Conservation (phyloP, 768 basidiomycete genomes). For the Suillus bovinus region DNA sequence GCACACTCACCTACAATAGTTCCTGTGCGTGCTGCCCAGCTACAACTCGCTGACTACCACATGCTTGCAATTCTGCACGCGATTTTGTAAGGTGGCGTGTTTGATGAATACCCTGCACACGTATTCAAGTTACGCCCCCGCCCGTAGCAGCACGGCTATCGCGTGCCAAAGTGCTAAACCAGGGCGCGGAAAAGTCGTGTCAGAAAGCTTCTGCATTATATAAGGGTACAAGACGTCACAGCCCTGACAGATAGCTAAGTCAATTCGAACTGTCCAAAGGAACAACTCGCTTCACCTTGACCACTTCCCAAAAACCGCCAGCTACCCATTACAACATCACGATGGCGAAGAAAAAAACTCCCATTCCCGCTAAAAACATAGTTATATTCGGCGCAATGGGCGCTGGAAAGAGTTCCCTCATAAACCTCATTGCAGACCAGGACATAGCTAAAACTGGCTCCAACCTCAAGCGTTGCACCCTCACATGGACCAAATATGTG, state of each 20-base stretch:
- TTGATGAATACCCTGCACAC: neutral
- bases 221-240: neutral
- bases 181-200: neutral
- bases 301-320: neutral
- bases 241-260: neutral
- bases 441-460: conserved; percentile 32
- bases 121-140: neutral
- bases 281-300: neutral
- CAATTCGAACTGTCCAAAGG: neutral
- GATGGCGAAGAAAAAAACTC: neutral
- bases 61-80: neutral
- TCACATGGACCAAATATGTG: conserved; percentile 29
- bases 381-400: conserved; percentile 34
- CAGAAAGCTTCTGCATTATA: neutral
- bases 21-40: neutral
- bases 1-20: neutral
- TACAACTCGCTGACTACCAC: neutral
- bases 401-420: conserved; percentile 44
- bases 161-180: neutral
- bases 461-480: conserved; percentile 34
- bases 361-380: conserved; percentile 28
- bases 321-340: neutral
- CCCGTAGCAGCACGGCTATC: neutral
- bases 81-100: neutral
- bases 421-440: conserved; percentile 41